phyloP scores from a whole-genome alignment of 164 flowering plant genomes.

The Litsea cubeba region DNA sequence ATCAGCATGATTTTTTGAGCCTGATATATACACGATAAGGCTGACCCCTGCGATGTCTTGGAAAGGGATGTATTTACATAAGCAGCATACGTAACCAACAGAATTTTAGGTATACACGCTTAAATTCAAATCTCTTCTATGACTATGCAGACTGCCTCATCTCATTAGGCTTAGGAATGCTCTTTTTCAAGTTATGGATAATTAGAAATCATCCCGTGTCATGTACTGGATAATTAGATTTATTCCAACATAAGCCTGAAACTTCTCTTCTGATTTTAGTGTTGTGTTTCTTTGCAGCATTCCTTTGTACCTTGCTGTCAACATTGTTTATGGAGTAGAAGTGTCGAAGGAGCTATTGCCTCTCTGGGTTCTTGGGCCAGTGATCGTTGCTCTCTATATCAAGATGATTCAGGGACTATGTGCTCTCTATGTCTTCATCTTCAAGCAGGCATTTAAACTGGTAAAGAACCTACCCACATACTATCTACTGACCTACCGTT shows the following conservation, averaged over 20 bases:
- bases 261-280: neutral
- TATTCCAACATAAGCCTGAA: neutral
- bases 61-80: too few species aligned
- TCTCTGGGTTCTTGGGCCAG: constrained; percentile 79
- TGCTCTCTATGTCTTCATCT: constrained; percentile 58
- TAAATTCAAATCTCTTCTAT: too few species aligned
- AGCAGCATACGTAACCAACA: too few species aligned
- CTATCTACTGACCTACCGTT: constrained; percentile 28
- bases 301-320: constrained; percentile 56
- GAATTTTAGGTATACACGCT: too few species aligned
- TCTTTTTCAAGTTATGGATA: too few species aligned
- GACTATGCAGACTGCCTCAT: too few species aligned
- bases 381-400: constrained; percentile 61
- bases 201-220: too few species aligned
- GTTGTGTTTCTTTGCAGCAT: constrained; percentile 44
- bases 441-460: constrained; percentile 48
- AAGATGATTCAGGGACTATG: constrained; percentile 50
- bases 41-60: too few species aligned
- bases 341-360: constrained; percentile 82
- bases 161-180: too few species aligned
- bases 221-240: too few species aligned
- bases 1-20: too few species aligned
- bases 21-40: too few species aligned
- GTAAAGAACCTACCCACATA: constrained; percentile 48
- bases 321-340: constrained; percentile 55